These are phyloP conservation scores for Mycogone perniciosa DNA, from an alignment of 2,329 filamentous ascomycete genomes.

Conservation along the genomic window DNA sequence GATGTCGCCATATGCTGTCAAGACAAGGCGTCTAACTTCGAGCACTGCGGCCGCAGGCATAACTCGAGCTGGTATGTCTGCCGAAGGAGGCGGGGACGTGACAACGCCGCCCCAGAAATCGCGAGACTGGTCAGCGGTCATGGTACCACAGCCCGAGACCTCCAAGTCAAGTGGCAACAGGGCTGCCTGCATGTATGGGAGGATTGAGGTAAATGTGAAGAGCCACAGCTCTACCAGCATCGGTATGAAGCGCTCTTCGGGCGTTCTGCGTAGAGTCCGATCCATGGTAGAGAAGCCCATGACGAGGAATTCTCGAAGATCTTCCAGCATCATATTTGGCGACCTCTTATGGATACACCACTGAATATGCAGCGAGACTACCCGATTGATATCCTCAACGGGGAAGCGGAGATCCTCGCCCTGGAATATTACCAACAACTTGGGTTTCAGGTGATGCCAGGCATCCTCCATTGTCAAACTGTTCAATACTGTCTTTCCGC, in stretches of 20 bases:
- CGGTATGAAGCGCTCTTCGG: conserved; percentile 84
- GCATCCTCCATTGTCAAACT: conserved; percentile 75
- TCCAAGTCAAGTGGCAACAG: conserved; percentile 91
- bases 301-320: conserved; percentile 66
- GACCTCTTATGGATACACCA: conserved; percentile 69
- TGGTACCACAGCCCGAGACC: conserved; percentile 75
- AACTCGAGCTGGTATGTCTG: conserved; percentile 33
- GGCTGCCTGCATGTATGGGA: conserved; percentile 92
- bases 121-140: conserved; percentile 69
- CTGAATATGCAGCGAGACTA: conserved; percentile 73
- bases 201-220: conserved; percentile 79
- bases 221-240: conserved; percentile 92
- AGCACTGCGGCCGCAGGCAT: conserved; percentile 52
- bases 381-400: conserved; percentile 74
- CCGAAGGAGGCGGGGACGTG: conserved; percentile 28
- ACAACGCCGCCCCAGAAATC: conserved; percentile 84
- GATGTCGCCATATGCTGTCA: conserved; percentile 81
- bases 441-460: conserved; percentile 73
- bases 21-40: conserved; percentile 81
- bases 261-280: conserved; percentile 68
- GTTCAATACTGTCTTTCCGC: conserved; percentile 50
- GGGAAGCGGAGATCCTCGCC: conserved; percentile 74
- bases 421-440: conserved; percentile 71
- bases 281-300: conserved; percentile 84
- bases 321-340: conserved; percentile 66